Conservation (phyloP, 371 early-diverging fungal genomes). For the Mortierella sp. region DNA sequence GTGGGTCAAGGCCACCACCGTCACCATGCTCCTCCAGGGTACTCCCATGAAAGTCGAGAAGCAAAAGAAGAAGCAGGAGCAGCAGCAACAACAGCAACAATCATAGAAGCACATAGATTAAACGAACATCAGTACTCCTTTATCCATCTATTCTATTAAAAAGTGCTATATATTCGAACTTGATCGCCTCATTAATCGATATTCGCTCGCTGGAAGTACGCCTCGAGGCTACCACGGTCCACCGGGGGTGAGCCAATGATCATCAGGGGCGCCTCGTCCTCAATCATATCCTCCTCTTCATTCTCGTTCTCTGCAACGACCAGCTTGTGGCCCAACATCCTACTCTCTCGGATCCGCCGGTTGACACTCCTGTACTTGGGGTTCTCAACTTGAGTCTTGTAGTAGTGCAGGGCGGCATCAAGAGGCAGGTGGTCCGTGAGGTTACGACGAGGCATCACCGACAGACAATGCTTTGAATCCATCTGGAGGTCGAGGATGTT, state of each 20-base stretch:
- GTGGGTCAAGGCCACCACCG: constrained; percentile 44
- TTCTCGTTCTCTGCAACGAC: constrained; percentile 36
- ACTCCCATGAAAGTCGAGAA: constrained; percentile 22
- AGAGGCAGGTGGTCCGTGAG: constrained; percentile 67
- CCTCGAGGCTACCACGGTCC: constrained; percentile 7
- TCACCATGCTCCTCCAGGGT: constrained; percentile 51
- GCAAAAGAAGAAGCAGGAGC: constrained; percentile 4
- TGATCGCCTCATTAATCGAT: background rate
- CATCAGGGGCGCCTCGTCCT: constrained; percentile 52
- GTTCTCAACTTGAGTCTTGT: constrained; percentile 54
- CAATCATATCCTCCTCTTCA: constrained; percentile 32
- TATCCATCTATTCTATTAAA: too few species aligned
- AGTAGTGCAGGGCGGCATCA: constrained; percentile 61
- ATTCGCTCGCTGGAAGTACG: background rate
- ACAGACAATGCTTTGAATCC: constrained; percentile 89
- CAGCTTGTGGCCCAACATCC: constrained; percentile 48
- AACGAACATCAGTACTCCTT: background rate
- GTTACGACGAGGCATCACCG: constrained; percentile 77
- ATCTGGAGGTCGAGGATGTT: constrained; percentile 91
- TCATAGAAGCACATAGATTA: background rate
- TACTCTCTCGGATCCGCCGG: constrained; percentile 49
- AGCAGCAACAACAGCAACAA: background rate
- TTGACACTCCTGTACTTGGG: constrained; percentile 57
- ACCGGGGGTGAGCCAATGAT: constrained; percentile 43
- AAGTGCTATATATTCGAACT: too few species aligned